These are phyloP conservation scores for Podospora sp. DNA, from an alignment of 495 filamentous ascomycete species.

Conservation along the genomic window DNA sequence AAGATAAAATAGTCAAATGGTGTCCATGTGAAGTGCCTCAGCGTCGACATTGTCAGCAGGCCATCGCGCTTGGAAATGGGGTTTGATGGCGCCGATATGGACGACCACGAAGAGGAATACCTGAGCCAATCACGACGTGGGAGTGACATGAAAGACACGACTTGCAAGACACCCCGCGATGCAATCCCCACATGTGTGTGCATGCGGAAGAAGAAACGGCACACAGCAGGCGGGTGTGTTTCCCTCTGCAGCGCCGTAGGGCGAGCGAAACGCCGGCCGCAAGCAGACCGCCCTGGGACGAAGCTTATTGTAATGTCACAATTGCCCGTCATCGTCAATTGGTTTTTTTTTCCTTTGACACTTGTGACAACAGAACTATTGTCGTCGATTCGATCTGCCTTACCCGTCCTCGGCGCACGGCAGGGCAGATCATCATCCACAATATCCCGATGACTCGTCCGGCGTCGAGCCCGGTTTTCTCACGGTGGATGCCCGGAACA, in stretches of 20 bases:
- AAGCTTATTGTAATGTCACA: background rate
- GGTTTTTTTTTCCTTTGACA: background rate
- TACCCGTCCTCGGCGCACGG: background rate
- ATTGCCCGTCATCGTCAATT: background rate
- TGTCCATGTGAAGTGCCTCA: background rate
- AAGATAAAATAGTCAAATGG: background rate
- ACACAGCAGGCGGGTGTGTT: background rate
- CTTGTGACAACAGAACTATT: background rate
- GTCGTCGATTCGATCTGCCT: background rate
- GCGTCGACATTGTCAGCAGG: slow-evolving; percentile 4
- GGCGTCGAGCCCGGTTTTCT: background rate
- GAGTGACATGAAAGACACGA: background rate
- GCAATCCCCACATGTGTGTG: background rate
- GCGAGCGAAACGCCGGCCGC: background rate
- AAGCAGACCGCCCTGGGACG: background rate
- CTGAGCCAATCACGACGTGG: slow-evolving; percentile 11
- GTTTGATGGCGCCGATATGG: background rate
- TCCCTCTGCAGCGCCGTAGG: background rate
- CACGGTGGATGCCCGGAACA: background rate
- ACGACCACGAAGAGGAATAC: background rate
- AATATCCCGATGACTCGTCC: background rate
- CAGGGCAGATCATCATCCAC: background rate
- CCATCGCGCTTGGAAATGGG: background rate
- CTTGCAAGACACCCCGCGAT: background rate
- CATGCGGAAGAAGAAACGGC: background rate